Percentiles rank a stretch among this genome's conserved stretches.
phyloP scores from a whole-genome alignment of 805 yeast species.

The Zygosaccharomyces siamensis region DNA sequence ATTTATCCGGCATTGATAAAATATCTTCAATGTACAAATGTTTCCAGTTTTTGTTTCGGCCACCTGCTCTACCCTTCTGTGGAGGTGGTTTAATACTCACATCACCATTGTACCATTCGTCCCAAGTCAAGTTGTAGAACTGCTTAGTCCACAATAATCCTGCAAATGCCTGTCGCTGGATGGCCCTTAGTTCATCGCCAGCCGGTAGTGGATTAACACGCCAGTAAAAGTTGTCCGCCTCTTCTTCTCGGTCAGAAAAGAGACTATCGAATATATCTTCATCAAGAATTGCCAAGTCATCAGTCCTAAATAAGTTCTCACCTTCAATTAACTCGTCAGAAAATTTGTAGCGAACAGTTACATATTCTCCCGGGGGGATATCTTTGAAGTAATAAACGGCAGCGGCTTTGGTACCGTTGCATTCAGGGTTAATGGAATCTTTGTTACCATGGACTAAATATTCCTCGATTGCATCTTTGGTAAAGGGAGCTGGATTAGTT shows the following conservation, averaged over 20 bases:
- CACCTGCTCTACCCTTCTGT: slow-evolving; percentile 72
- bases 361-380: slow-evolving; percentile 83
- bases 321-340: slow-evolving; percentile 36
- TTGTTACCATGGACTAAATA: slow-evolving; percentile 53
- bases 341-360: slow-evolving; percentile 74
- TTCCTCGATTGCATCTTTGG: slow-evolving; percentile 91
- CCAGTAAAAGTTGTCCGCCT: slow-evolving; percentile 92
- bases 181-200: slow-evolving; percentile 68
- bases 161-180: slow-evolving; percentile 91
- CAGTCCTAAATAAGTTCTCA: slow-evolving; percentile 25
- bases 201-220: slow-evolving; percentile 80
- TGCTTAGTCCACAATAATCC: slow-evolving; percentile 93
- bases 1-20: slow-evolving; percentile 85
- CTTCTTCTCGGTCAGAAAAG: slow-evolving; percentile 69
- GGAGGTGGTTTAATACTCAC: slow-evolving; percentile 72
- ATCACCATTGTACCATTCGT: slow-evolving; percentile 85
- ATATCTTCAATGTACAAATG: slow-evolving; percentile 85
- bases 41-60: slow-evolving; percentile 86
- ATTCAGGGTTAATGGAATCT: slow-evolving; percentile 63
- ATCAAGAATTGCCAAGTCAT: slow-evolving; percentile 47
- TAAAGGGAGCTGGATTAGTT: slow-evolving; percentile 51
- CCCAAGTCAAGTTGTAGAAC: slow-evolving; percentile 79
- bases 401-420: slow-evolving; percentile 74
- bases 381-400: slow-evolving; percentile 80
- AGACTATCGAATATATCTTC: slow-evolving; percentile 68